Conservation (phyloP, 495 filamentous ascomycete genomes). For the Neurospora sp. region DNA sequence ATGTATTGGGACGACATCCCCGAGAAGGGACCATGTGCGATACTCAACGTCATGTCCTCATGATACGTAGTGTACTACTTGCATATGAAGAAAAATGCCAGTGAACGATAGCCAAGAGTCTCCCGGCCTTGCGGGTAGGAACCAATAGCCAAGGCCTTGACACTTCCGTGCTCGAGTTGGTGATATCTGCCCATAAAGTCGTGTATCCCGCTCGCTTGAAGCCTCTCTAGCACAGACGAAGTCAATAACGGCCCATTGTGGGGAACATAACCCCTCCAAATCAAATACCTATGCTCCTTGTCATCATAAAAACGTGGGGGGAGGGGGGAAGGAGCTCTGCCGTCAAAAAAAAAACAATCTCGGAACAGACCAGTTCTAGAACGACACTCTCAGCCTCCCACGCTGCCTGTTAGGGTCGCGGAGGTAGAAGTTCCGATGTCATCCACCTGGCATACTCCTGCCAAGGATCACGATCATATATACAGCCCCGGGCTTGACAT, state of each 20-base stretch:
- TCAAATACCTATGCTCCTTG: not conserved
- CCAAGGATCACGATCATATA: not conserved
- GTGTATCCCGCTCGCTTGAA: not conserved
- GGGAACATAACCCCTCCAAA: not conserved
- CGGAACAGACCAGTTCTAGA: not conserved
- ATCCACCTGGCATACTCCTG: not conserved
- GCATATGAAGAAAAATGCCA: not conserved
- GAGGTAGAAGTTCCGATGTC: not conserved
- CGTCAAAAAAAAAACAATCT: not conserved
- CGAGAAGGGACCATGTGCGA: not conserved
- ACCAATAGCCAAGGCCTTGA: not conserved
- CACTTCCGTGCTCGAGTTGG: not conserved
- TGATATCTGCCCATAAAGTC: not conserved
- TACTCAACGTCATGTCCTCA: not conserved
- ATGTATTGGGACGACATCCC: not conserved
- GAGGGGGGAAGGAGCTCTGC: not conserved
- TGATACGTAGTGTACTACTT: not conserved
- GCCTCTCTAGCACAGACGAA: not conserved
- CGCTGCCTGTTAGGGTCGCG: not conserved
- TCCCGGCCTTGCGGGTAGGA: not conserved
- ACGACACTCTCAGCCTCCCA: not conserved
- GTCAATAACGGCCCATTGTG: not conserved
- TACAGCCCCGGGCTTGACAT: not conserved
- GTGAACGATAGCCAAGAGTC: not conserved
- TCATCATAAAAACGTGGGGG: not conserved